Base-by-base conservation (phyloP, 352 stramenopile species). In the Lagenidium giganteum region DNA sequence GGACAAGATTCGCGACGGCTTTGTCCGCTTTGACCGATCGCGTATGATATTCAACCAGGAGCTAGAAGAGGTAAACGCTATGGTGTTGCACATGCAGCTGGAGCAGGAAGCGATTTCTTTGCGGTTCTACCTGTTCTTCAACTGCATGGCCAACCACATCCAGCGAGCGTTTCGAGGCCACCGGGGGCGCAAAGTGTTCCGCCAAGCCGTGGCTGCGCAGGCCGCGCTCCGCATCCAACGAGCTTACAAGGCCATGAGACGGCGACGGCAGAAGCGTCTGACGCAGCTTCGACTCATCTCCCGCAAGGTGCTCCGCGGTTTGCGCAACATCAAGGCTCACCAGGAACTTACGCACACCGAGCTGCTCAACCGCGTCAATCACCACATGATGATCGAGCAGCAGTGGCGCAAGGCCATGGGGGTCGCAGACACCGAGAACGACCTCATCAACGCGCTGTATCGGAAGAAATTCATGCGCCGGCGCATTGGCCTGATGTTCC, bases 111-210 rank as follows among this genome's bases (percentile, higher is more conserved):
- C 24, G 5, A 41, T 59, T 11, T 23, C 51, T 4, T 23, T 21
- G 6, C 25, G 30, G 24, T 53, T 54, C 21, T 7, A 42, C 3
- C 25, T n/a, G 4, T 31, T 54, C 0, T 51, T 61, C 39, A 27
- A 61, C 25, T 42, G 21, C 8, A 52, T 16, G 16, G 53, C 46
- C 1, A 34, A 31, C 4, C 56, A 80, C 13, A 83, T 98, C 33
- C 90, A 98, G 60, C 76, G 90, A 2, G 62, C 85, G 5, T 97
- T 87, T 44, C 77, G 92, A 9, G 93, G 93, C 0, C 67, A 86
- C 60, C 46, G 76, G 2, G 88, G 87, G 0, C 66, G 93, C 5
- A 51, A 57, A 17, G 45, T 71, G 12, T 67, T 62, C 30, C 54
- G 54, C 4, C 56, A 86, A 27, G 34, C 52, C 0, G 5, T 80